These are phyloP conservation scores for Wickerhamomyces hampshirensis DNA, from an alignment of 805 yeast genomes.

Conservation along the genomic window DNA sequence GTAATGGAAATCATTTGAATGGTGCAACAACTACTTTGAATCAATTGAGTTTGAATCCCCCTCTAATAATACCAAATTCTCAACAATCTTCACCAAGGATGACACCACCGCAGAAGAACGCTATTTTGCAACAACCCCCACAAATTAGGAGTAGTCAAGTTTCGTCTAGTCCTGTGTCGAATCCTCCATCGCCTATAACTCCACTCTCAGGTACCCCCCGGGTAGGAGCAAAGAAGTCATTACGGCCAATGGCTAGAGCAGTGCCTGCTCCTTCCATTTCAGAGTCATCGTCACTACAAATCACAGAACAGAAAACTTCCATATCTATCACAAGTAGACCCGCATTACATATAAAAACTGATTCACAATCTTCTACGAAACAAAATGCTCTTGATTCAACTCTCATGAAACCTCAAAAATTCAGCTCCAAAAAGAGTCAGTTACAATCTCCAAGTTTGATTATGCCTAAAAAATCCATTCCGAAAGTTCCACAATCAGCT, in stretches of 20 bases:
- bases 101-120: background rate
- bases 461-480: background rate
- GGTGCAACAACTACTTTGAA: background rate
- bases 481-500: background rate
- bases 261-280: conserved; percentile 2
- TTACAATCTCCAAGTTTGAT: conserved; percentile 2
- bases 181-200: background rate
- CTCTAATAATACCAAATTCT: background rate
- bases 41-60: background rate
- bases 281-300: no score
- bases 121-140: background rate
- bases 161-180: background rate
- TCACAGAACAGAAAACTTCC: no score
- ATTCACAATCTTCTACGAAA: no score
- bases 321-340: background rate
- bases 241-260: background rate
- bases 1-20: no score
- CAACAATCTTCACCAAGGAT: background rate
- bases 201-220: background rate
- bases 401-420: conserved; percentile 5
- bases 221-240: background rate
- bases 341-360: no score
- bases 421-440: background rate
- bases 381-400: background rate
- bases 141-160: background rate